Conservation (phyloP, 2,329 filamentous ascomycete species). For the Fusarium albidum region DNA sequence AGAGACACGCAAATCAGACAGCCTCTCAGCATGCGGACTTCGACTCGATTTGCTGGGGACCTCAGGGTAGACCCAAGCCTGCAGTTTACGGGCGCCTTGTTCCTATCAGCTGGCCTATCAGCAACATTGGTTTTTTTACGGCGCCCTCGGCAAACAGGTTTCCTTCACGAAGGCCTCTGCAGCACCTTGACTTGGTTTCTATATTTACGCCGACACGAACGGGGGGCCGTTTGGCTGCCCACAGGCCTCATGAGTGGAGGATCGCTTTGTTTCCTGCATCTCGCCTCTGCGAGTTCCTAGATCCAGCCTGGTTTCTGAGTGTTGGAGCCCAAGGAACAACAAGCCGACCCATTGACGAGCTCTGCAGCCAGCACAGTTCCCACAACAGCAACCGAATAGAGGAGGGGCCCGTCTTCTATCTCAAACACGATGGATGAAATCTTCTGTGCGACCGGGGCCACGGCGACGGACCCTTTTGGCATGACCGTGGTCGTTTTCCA, state of each 20-base stretch:
- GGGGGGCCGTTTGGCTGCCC: conserved; percentile 15
- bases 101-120: conserved; percentile 14
- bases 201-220: conserved; percentile 30
- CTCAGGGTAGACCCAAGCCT: background rate
- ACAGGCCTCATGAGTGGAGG: conserved; percentile 3
- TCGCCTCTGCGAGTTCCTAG: conserved; percentile 6
- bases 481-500: conserved; percentile 10
- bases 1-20: conserved; percentile 12
- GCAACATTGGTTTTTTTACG: conserved; percentile 12
- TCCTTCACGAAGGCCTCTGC: conserved; percentile 13
- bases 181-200: conserved; percentile 16
- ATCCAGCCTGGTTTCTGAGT: background rate
- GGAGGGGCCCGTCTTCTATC: background rate
- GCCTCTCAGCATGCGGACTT: background rate
- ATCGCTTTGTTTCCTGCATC: conserved; percentile 3
- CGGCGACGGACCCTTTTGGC: conserved; percentile 4
- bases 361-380: background rate
- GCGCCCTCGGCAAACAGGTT: conserved; percentile 2
- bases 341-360: background rate
- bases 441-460: conserved; percentile 16
- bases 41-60: conserved; percentile 13
- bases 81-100: conserved; percentile 16
- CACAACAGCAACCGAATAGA: background rate
- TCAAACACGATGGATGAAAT: conserved; percentile 9
- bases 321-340: background rate